These are phyloP conservation scores for Tardiomyces depauwii DNA, from an alignment of 1,139 yeast genomes.

Conservation along the genomic window DNA sequence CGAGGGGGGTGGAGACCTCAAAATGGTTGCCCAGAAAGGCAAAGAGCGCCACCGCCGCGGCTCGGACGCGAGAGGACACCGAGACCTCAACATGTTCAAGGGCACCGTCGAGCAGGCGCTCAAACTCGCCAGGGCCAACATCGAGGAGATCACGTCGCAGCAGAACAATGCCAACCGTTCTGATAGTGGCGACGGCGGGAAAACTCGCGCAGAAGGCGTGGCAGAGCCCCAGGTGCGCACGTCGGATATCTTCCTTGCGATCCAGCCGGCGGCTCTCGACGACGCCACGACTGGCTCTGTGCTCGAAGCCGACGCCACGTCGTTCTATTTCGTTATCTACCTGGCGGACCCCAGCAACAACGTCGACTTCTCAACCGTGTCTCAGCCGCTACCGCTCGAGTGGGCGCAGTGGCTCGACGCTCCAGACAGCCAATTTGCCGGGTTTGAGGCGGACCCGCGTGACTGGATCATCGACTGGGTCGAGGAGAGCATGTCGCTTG, in stretches of 20 bases:
- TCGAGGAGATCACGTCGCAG: conserved; percentile 46
- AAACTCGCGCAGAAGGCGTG: conserved; percentile 2
- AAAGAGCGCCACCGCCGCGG: conserved; percentile 28
- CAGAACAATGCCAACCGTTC: conserved; percentile 28
- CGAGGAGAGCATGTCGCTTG: conserved; percentile 64
- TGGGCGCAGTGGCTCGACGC: conserved; percentile 49
- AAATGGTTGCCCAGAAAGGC: conserved; percentile 38
- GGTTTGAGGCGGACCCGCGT: conserved; percentile 61
- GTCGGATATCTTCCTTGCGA: conserved; percentile 67
- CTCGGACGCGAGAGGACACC: conserved; percentile 25
- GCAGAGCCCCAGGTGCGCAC: conserved; percentile 24
- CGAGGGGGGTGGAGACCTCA: conserved; percentile 63
- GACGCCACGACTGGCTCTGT: conserved; percentile 31
- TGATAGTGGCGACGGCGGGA: conserved; percentile 20
- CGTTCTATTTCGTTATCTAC: conserved; percentile 58
- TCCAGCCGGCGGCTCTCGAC: conserved; percentile 45
- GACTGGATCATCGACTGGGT: conserved; percentile 97
- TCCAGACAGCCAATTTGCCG: conserved; percentile 21
- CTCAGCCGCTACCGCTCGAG: conserved; percentile 81
- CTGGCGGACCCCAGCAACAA: conserved; percentile 71
- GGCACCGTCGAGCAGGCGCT: conserved; percentile 84
- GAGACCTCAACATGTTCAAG: conserved; percentile 56
- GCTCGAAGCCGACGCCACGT: conserved; percentile 6
- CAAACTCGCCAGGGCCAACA: conserved; percentile 75
- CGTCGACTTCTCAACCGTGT: conserved; percentile 59